phyloP scores from a whole-genome alignment of 2,329 filamentous ascomycete species.

The Claviceps quebecensis region DNA sequence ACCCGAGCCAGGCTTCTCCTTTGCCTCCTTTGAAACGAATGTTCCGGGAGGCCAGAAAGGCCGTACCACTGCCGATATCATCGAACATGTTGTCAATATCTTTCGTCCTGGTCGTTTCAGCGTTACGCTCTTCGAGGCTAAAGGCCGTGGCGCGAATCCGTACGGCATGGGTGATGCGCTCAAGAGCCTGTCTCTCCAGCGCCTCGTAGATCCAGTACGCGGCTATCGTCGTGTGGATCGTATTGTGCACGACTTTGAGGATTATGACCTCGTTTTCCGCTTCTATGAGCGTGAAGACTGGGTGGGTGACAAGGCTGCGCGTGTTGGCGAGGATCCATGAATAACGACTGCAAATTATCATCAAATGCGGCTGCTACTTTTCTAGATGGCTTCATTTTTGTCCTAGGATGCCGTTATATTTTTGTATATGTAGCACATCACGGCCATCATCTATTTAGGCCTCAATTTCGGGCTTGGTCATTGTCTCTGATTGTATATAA shows the following conservation, averaged over 20 bases:
- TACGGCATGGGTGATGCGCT: slow-evolving; percentile 26
- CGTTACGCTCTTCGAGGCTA: slow-evolving; percentile 90
- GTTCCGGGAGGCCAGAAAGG: slow-evolving; percentile 81
- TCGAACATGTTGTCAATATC: slow-evolving; percentile 87
- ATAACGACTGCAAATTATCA: neutral
- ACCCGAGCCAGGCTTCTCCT: slow-evolving; percentile 91
- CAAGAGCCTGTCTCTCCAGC: slow-evolving; percentile 26
- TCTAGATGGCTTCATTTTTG: neutral
- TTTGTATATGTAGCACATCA: too few species aligned
- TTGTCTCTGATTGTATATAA: too few species aligned
- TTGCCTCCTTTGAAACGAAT: slow-evolving; percentile 96
- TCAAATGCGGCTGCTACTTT: slow-evolving; percentile 12
- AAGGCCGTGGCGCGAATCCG: slow-evolving; percentile 36
- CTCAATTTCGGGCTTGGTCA: too few species aligned
- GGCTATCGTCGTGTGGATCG: slow-evolving; percentile 86
- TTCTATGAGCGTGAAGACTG: slow-evolving; percentile 90
- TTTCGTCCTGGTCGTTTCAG: slow-evolving; percentile 98
- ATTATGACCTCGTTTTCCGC: slow-evolving; percentile 90
- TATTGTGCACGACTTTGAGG: slow-evolving; percentile 94
- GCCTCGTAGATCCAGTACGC: slow-evolving; percentile 59
- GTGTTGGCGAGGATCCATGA: slow-evolving; percentile 35
- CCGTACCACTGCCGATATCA: slow-evolving; percentile 76
- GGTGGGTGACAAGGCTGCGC: slow-evolving; percentile 36
- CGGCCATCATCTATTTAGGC: too few species aligned
- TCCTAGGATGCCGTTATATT: neutral